Evolutionary conservation across 805 yeast genomes (phyloP).

Genomic region (Cyberlindnera suaveolens): DNA sequence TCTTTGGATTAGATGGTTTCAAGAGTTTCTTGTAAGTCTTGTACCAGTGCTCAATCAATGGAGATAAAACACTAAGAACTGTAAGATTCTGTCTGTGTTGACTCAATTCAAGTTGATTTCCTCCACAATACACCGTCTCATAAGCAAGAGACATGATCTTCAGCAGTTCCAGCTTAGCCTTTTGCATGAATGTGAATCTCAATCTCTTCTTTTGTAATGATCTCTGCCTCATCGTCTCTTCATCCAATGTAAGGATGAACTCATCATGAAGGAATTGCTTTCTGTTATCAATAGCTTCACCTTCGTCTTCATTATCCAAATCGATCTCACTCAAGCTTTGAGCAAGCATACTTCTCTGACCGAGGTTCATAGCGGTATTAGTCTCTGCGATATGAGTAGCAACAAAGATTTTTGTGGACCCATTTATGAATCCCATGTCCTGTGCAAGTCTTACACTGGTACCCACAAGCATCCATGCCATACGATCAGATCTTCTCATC

Average conservation of each 20-base stretch:
- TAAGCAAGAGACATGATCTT: slow-evolving; percentile 79
- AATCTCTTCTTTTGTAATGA: slow-evolving; percentile 26
- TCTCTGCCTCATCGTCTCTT: slow-evolving; percentile 23
- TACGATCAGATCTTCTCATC: slow-evolving; percentile 77
- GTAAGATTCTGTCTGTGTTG: slow-evolving; percentile 64
- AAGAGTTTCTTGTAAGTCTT: slow-evolving; percentile 52
- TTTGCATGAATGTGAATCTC: slow-evolving; percentile 55
- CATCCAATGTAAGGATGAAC: slow-evolving; percentile 24
- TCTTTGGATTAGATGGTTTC: slow-evolving; percentile 39
- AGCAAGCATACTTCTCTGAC: slow-evolving; percentile 70
- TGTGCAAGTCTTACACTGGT: slow-evolving; percentile 82
- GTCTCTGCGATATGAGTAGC: slow-evolving; percentile 86
- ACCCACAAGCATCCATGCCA: slow-evolving; percentile 94
- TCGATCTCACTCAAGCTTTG: slow-evolving; percentile 67
- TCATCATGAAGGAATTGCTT: slow-evolving; percentile 26
- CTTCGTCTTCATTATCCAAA: slow-evolving; percentile 36
- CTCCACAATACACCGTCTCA: slow-evolving; percentile 71
- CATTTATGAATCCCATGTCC: slow-evolving; percentile 75
- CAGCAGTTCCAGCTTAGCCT: slow-evolving; percentile 73
- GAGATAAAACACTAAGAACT: slow-evolving; percentile 64
- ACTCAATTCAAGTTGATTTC: slow-evolving; percentile 40
- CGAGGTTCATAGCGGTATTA: slow-evolving; percentile 73
- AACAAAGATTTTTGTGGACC: slow-evolving; percentile 64
- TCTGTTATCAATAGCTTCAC: slow-evolving; percentile 20
- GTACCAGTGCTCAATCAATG: slow-evolving; percentile 76